A percentile compares a stretch with the other conserved stretches of the same genome.
These are phyloP conservation scores for Cephaloascus fragrans DNA, from an alignment of 805 yeast genomes.

Conservation along the genomic window DNA sequence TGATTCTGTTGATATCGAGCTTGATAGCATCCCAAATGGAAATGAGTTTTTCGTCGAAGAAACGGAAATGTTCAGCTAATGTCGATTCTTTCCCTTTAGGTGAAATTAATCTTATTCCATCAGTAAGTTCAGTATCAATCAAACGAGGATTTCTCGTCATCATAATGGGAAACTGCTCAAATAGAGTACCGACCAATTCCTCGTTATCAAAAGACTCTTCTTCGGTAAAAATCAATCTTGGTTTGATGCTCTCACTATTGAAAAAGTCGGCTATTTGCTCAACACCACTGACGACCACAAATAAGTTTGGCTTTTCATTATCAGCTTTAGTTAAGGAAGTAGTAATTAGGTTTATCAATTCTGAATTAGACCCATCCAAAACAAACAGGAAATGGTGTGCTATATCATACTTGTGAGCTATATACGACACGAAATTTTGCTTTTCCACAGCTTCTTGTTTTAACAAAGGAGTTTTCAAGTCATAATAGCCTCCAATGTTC, in stretches of 20 bases:
- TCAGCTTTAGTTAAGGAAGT: no score
- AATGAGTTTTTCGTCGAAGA: constrained; percentile 16
- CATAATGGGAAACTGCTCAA: constrained; percentile 14
- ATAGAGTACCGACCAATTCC: no score
- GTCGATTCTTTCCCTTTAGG: neutral
- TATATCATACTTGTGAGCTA: no score
- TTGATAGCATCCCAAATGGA: constrained; percentile 16
- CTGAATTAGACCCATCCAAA: no score
- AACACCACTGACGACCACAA: neutral
- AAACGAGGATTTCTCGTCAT: constrained; percentile 3
- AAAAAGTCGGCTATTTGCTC: neutral
- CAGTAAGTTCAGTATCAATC: constrained; percentile 11
- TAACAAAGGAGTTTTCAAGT: no score
- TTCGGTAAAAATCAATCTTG: neutral
- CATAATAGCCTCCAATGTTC: no score
- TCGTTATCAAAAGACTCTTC: constrained; percentile 8
- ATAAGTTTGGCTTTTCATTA: neutral
- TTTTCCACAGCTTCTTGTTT: no score
- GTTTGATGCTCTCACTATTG: neutral
- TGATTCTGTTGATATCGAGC: constrained; percentile 2
- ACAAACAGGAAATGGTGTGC: no score
- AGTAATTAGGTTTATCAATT: no score
- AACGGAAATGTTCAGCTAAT: constrained; percentile 1
- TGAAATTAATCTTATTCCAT: constrained; percentile 14
- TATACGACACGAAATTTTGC: no score